Conservation (phyloP, 2,329 filamentous ascomycete genomes). For the Grosmannia huntii region DNA sequence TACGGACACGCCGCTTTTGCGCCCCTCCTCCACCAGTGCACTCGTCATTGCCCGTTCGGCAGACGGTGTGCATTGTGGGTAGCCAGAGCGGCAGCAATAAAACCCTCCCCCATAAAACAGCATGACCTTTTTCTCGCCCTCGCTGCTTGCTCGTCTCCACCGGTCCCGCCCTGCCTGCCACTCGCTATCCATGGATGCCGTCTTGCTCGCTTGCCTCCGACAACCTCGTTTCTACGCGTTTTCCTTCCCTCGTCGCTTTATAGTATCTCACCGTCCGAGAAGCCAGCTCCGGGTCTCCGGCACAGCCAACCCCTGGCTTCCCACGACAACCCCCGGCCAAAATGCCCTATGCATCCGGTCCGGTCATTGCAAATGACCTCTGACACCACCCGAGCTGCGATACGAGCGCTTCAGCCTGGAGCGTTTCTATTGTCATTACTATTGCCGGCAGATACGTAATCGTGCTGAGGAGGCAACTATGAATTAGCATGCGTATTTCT, state of each 20-base stretch:
- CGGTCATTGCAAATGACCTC: too few relatives aligned
- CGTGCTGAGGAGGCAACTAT: neutral
- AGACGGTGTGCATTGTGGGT: neutral
- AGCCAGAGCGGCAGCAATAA: neutral
- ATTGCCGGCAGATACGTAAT: neutral
- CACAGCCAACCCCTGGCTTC: too few relatives aligned
- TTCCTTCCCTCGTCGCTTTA: too few relatives aligned
- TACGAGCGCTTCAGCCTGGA: too few relatives aligned
- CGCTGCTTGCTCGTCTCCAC: neutral
- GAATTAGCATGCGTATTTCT: conserved; percentile 1
- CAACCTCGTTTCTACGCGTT: too few relatives aligned
- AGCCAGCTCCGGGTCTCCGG: too few relatives aligned
- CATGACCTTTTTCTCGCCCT: neutral
- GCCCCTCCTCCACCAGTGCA: neutral
- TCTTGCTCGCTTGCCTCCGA: neutral
- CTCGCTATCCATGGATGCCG: neutral
- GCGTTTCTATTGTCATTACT: neutral
- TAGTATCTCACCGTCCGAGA: too few relatives aligned
- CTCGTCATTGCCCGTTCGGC: neutral
- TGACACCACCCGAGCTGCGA: too few relatives aligned
- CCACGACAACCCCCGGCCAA: too few relatives aligned
- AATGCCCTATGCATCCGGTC: neutral
- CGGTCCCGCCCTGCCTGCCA: neutral
- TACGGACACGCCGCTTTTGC: conserved; percentile 15
- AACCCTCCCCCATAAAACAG: neutral